Evolutionary conservation across 768 basidiomycete genomes (phyloP), one percentile per base, ranked within the genome.

Genomic region (Lactifluus echinatus): DNA sequence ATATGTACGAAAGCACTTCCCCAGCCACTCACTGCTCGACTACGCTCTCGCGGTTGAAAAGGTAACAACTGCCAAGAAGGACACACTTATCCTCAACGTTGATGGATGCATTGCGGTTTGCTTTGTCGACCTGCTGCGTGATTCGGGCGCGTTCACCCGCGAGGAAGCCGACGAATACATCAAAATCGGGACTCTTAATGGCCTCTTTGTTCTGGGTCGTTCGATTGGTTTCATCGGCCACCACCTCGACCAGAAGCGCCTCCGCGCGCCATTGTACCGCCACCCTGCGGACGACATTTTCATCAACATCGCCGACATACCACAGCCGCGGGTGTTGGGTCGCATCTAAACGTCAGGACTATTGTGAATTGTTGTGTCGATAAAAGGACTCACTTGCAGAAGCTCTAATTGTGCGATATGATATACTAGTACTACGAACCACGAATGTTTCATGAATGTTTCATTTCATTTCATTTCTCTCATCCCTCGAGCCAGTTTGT

Each of bases 161-260:
- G 94, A 98, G 57, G 95, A 97, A 73, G 94, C 93, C 6, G 87
- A 93, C 54, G 95, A 98, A 73, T 98, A 97, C 78, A 92, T 92
- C 77, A 93, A 90, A 81, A 93, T 93, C 61, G 93, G 93, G 52
- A 89, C 89, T 3, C 81, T 99, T 56, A 98, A 97, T 69, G 95
- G 94, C 56, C 79, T 99, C 57, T 98, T 98, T 75, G 95, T 99
- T 45, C 85, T 97, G 53, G 95, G 95, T 46, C 90, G 95, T 64
- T 92, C 89, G 71, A 96, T 96, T 71, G 95, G 94, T 63, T 96
- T 98, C 82, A 93, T 95, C 66, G 93, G 93, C 39, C 92, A 91
- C 76, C 90, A 90, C 69, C 83, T 93, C 48, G 95, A 98, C 76
- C 95, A 98, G 80, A 94, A 93, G 80, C 82, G 93, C 64, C 82